These are phyloP conservation scores for Blakeslea trispora DNA, from an alignment of 371 early-diverging fungal genomes.

Conservation along the genomic window DNA sequence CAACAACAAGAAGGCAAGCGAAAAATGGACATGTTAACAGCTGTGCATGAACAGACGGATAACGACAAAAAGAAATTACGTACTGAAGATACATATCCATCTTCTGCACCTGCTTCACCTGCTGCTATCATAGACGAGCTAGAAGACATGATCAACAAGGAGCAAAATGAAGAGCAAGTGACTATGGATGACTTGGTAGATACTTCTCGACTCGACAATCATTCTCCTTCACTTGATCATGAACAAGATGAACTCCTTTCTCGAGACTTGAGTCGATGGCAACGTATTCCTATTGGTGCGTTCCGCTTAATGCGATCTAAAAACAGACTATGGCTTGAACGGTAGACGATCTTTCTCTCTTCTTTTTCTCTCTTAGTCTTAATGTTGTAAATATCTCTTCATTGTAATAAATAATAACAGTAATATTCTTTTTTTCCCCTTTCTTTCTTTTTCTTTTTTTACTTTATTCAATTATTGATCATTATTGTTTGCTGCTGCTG, in stretches of 20 bases:
- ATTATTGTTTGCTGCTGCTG: constrained; percentile 6
- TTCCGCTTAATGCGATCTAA: constrained; percentile 53
- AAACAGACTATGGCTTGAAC: constrained; percentile 49
- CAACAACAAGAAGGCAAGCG: constrained; percentile 7
- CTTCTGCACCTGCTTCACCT: constrained; percentile 18
- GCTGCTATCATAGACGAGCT: constrained; percentile 15
- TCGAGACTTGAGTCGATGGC: constrained; percentile 61
- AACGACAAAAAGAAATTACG: constrained; percentile 2
- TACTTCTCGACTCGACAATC: constrained; percentile 54
- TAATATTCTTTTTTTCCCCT: background rate
- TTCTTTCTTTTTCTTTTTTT: background rate
- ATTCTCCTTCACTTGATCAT: constrained; percentile 54
- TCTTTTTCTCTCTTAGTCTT: background rate
- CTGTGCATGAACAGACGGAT: background rate
- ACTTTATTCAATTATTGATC: background rate
- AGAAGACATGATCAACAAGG: constrained; percentile 12
- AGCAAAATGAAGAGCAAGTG: constrained; percentile 14
- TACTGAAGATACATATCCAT: constrained; percentile 2
- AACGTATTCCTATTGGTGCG: constrained; percentile 63
- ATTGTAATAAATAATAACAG: constrained; percentile 1
- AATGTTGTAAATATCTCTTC: background rate
- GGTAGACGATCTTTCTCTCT: constrained; percentile 9
- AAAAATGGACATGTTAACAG: constrained; percentile 11
- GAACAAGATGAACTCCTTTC: constrained; percentile 43
- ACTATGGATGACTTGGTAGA: constrained; percentile 66